Evolutionary conservation across 371 early-diverging fungal genomes (phyloP), one percentile per base, ranked within the genome.

Genomic region (Batkoa obscura): DNA sequence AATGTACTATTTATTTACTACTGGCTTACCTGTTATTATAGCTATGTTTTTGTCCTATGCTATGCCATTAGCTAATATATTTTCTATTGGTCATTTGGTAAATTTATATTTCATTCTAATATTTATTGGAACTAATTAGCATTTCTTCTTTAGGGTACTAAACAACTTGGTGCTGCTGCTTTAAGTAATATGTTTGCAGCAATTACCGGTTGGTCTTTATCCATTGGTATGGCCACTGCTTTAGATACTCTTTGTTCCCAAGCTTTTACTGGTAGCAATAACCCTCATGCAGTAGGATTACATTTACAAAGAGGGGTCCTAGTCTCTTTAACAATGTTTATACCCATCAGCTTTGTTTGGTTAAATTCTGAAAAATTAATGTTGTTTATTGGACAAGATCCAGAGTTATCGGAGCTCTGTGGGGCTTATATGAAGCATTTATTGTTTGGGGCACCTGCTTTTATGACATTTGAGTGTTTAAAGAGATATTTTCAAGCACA

Each of bases 181-280:
- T 48, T 62, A 37, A 49, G 50, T 2, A 53, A 57, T 8, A 64
- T 60, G 60, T 82, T 81, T 62, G 81, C 83, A 23, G 82, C 83
- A 39, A 86, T 93, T 4, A 81, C 88, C 10, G 89, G 88, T 30
- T 83, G 79, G 73, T 82, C 84, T 9, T 66, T 88, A 39, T 78
- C 84, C 5, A 77, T 81, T 36, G 89, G 87, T 36, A 71, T 80
- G 50, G 78, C 84, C 3, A 78, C 87, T 37, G 91, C 86, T 0
- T 69, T 94, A 23, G 92, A 94, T 64, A 89, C 91, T 2, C 69
- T 94, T 46, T 89, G 90, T 59, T 80, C 84, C 23, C 92, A 94
- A 66, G 76, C 86, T 31, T 86, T 72, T 65, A 88, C 90, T 0
- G 88, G 78, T 0, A 67, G 78, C 3, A 64, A 61, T 23, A 84